A percentile compares a stretch with the other conserved stretches of the same genome.
These are phyloP conservation scores for Xylariomycetidae sp. DNA, from an alignment of 2,329 filamentous ascomycete genomes.

Conservation along the genomic window DNA sequence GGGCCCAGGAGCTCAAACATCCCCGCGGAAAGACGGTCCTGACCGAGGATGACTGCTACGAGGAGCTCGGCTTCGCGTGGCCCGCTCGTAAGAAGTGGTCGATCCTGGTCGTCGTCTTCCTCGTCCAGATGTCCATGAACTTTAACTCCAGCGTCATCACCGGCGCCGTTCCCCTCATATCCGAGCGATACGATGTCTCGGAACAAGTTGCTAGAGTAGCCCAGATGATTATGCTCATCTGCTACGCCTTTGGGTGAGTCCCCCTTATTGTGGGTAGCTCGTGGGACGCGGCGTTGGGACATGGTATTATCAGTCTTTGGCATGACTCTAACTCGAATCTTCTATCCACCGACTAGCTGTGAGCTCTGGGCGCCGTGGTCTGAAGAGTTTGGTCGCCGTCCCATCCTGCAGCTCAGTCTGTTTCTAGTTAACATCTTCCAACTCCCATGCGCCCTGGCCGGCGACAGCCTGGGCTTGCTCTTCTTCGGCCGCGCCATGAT, in stretches of 20 bases:
- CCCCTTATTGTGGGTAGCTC: too few species aligned
- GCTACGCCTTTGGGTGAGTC: constrained; percentile 35
- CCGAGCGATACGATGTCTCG: constrained; percentile 36
- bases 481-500: too few species aligned
- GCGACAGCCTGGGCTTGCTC: too few species aligned
- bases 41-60: constrained; percentile 42
- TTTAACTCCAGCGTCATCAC: constrained; percentile 44
- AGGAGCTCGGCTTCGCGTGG: constrained; percentile 37
- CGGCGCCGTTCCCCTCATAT: constrained; percentile 37
- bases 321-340: too few species aligned
- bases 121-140: constrained; percentile 47
- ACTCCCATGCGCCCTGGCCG: constrained; percentile 35
- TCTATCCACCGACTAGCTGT: constrained; percentile 38
- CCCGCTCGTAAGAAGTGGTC: constrained; percentile 43
- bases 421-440: constrained; percentile 47
- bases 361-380: constrained; percentile 47
- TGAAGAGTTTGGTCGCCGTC: constrained; percentile 44
- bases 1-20: not conserved
- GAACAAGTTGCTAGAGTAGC: constrained; percentile 39
- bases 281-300: not conserved
- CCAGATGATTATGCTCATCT: constrained; percentile 40
- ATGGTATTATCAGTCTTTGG: too few species aligned
- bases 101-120: constrained; percentile 41
- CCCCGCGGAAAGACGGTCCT: constrained; percentile 35
- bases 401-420: constrained; percentile 40